phyloP scores from a whole-genome alignment of 1,284 basidiomycete species.

The Melampsora medusae region DNA sequence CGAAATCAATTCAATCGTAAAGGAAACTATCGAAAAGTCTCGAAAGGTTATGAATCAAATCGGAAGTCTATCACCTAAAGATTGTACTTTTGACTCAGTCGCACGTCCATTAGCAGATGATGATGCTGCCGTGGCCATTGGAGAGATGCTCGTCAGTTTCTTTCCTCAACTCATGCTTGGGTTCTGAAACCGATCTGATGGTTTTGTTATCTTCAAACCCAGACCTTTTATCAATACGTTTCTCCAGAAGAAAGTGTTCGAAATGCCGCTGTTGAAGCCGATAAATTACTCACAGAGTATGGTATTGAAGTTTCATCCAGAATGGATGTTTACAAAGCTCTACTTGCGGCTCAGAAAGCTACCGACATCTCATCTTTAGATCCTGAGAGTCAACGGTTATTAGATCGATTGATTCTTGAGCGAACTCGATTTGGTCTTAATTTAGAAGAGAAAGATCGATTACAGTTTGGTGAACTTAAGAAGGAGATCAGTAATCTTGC shows the following conservation, averaged over 20 bases:
- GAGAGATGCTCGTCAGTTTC: conserved; percentile 60
- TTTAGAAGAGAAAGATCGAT: conserved; percentile 66
- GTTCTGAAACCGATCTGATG: neutral
- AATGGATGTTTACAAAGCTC: conserved; percentile 70
- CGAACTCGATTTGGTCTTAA: conserved; percentile 71
- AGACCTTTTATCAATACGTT: conserved; percentile 72
- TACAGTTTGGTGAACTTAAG: conserved; percentile 60
- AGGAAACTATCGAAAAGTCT: conserved; percentile 64
- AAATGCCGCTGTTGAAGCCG: conserved; percentile 70
- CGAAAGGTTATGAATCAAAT: conserved; percentile 64
- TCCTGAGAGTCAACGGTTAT: conserved; percentile 67
- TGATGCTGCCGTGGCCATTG: conserved; percentile 62
- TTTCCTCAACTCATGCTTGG: neutral
- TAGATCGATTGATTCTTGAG: conserved; percentile 73
- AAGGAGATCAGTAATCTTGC: conserved; percentile 67
- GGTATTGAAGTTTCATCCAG: conserved; percentile 71
- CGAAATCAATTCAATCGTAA: conserved; percentile 63
- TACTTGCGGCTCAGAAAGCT: conserved; percentile 68
- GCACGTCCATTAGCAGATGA: conserved; percentile 63
- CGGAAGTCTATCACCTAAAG: conserved; percentile 62
- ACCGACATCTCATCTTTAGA: conserved; percentile 64
- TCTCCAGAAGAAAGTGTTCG: conserved; percentile 68
- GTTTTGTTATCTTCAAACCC: neutral
- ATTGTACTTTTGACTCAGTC: conserved; percentile 57
- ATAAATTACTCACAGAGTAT: conserved; percentile 67